Base-by-base conservation (phyloP, 2,329 filamentous ascomycete species). In the Neurospora sp. region DNA sequence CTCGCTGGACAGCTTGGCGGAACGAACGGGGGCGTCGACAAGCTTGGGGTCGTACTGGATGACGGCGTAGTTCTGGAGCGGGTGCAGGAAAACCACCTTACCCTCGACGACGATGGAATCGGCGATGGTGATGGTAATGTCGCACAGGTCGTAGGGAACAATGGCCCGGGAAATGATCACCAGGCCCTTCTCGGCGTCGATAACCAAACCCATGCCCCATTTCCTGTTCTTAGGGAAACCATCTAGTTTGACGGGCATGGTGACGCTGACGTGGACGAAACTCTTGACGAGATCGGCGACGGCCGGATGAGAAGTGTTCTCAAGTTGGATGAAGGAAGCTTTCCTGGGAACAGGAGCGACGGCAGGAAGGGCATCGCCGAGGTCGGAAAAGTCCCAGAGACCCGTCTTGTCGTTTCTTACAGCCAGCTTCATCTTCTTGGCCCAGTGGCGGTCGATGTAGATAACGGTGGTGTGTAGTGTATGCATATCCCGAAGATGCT, bases 201-300 rank as follows among this genome's bases (percentile, higher is more conserved):
- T 92, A n/a, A 99, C 95, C 43, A 99, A 83, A 46, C 96, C 96
- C 85, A 97, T 97, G 0, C 96, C 96, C 82, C 93, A 96, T 81
- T 97, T 96, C 67, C 93, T 87, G 74, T 96, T 93, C 79, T 96
- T 93, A 6, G 96, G 96, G 79, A 97, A 99, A n/a, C 96, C 96
- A 78, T 99, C 96, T 10, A 99, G 86, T 84, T 98, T 98, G 72
- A 99, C 84, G 0, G 96, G 96, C 90, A 99, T 95, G 33, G 90
- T 92, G 76, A 94, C 97, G 73, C 92, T 91, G 69, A 99, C 91
- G 46, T 96, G 91, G 36, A 99, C 95, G 78, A 99, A 98, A 78
- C 94, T 97, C 74, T 92, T 90, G 46, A 99, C 92, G 72, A 99
- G 88, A 74, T 97, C 93, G 2, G 94, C 93, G n/a, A 96, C 94